These are phyloP conservation scores for Microdochium bolleyi DNA, from an alignment of 2,329 filamentous ascomycete genomes.

Conservation along the genomic window DNA sequence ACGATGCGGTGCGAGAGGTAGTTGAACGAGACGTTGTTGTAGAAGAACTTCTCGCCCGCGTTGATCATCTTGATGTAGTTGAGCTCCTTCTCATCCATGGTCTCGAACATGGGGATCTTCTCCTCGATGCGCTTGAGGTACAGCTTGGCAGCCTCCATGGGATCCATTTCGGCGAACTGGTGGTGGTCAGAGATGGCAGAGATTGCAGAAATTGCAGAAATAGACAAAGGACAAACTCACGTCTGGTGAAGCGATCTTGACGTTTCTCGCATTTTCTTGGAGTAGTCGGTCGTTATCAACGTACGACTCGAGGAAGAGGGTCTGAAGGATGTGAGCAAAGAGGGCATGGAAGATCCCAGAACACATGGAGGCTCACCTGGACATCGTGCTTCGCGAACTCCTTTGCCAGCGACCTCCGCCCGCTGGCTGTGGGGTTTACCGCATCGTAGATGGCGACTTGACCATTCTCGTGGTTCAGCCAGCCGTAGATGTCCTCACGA, in stretches of 20 bases:
- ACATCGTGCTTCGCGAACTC: constrained; percentile 98
- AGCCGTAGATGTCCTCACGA: constrained; percentile 92
- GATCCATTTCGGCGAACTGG: constrained; percentile 83
- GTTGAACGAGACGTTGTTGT: constrained; percentile 95
- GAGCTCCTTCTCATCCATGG: constrained; percentile 87
- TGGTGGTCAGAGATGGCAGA: neutral
- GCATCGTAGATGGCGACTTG: constrained; percentile 98
- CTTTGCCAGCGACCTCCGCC: constrained; percentile 77
- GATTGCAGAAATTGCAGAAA: neutral
- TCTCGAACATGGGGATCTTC: constrained; percentile 93
- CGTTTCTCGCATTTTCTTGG: constrained; percentile 90
- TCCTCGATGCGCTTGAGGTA: constrained; percentile 86
- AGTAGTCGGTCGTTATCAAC: constrained; percentile 92
- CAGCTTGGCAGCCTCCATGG: constrained; percentile 84
- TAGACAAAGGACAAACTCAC: constrained; percentile 32
- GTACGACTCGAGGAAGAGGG: constrained; percentile 91
- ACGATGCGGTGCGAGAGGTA: constrained; percentile 96
- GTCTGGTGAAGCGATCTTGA: constrained; percentile 97
- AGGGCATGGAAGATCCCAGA: neutral
- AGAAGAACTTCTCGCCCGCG: constrained; percentile 82
- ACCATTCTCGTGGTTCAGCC: constrained; percentile 93
- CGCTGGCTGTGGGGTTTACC: constrained; percentile 82
- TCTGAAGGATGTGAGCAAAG: constrained; percentile 43
- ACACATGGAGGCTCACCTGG: constrained; percentile 44
- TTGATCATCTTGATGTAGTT: constrained; percentile 99